phyloP scores from a whole-genome alignment of 345 rosid genomes.

The Arabidopsis suecica region DNA sequence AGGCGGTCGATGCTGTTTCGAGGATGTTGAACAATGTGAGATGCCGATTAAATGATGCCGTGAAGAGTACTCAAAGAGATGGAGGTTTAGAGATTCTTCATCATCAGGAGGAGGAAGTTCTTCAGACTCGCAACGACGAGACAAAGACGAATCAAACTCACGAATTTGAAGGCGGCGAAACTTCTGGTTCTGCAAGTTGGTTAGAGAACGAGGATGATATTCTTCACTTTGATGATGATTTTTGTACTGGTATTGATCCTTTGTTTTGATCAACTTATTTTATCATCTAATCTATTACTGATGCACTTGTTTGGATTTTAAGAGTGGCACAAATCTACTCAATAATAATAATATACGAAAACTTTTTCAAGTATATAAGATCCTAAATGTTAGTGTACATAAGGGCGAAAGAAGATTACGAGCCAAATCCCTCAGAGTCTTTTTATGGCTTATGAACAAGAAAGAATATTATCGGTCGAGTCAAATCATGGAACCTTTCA shows the following conservation, averaged over 20 bases:
- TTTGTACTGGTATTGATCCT: not conserved
- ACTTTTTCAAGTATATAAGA: conserved; percentile 30
- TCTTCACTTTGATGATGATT: not conserved
- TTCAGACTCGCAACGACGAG: not conserved
- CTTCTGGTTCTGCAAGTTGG: not conserved
- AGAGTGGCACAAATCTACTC: conserved; percentile 22
- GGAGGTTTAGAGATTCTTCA: not conserved
- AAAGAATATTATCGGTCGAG: conserved; percentile 30
- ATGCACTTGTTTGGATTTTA: not conserved
- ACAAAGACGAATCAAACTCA: not conserved
- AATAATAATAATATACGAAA: conserved; percentile 24
- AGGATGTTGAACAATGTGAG: conserved; percentile 28
- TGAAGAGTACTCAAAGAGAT: conserved; percentile 13
- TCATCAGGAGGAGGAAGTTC: not conserved
- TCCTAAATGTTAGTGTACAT: conserved; percentile 44
- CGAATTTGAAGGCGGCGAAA: not conserved
- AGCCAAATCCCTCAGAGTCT: conserved; percentile 30
- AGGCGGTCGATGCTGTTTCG: conserved; percentile 8
- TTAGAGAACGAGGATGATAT: not conserved
- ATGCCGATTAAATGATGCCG: conserved; percentile 1
- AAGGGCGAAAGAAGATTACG: conserved; percentile 7
- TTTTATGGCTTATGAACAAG: conserved; percentile 35
- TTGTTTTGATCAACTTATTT: not conserved
- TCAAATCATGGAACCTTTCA: conserved; percentile 32
- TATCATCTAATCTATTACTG: too few relatives aligned